Percentiles rank a stretch among this genome's conserved stretches.
Conservation (phyloP, 2,329 filamentous ascomycete species). For the Ceratocystiopsis brevicomis region DNA sequence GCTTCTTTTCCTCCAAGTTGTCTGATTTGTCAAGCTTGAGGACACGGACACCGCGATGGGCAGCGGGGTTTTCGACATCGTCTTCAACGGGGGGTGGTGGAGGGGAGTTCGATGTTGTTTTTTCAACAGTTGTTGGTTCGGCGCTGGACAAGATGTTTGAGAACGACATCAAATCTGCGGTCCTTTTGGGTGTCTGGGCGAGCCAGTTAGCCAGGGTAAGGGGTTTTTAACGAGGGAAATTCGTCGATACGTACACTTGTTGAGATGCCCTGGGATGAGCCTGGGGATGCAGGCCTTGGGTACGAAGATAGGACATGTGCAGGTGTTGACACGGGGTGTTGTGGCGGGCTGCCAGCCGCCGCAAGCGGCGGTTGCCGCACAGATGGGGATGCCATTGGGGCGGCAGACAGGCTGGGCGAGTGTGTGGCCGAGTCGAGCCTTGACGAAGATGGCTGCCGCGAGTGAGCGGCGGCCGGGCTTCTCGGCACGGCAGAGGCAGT, state of each 20-base stretch:
- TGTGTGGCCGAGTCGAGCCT: slow-evolving; percentile 23
- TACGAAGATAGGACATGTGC: slow-evolving; percentile 16
- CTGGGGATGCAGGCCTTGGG: slow-evolving; percentile 22
- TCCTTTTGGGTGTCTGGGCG: slow-evolving; percentile 47
- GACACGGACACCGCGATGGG: slow-evolving; percentile 3
- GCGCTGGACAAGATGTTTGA: slow-evolving; percentile 80
- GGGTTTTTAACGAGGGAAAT: too few relatives aligned
- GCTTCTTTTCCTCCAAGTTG: slow-evolving; percentile 7
- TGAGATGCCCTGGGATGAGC: slow-evolving; percentile 22
- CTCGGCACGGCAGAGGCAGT: slow-evolving; percentile 25
- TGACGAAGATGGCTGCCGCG: slow-evolving; percentile 15
- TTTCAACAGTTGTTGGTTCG: slow-evolving; percentile 36
- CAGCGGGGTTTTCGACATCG: slow-evolving; percentile 3
- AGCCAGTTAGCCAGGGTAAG: neutral
- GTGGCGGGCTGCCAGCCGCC: slow-evolving; percentile 17
- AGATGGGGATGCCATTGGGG: slow-evolving; percentile 29
- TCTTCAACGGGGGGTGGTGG: slow-evolving; percentile 8
- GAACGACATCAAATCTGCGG: slow-evolving; percentile 83
- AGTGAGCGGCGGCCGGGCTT: slow-evolving; percentile 28
- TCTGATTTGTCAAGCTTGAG: slow-evolving; percentile 11
- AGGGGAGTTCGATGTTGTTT: slow-evolving; percentile 29
- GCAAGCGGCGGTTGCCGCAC: slow-evolving; percentile 24
- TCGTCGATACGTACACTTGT: slow-evolving; percentile 15
- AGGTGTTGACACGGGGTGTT: slow-evolving; percentile 21
- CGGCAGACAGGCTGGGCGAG: slow-evolving; percentile 16